Evolutionary conservation across 441 rosid genomes (phyloP), one percentile per base, ranked within the genome.

Genomic region (Jatropha multifida): DNA sequence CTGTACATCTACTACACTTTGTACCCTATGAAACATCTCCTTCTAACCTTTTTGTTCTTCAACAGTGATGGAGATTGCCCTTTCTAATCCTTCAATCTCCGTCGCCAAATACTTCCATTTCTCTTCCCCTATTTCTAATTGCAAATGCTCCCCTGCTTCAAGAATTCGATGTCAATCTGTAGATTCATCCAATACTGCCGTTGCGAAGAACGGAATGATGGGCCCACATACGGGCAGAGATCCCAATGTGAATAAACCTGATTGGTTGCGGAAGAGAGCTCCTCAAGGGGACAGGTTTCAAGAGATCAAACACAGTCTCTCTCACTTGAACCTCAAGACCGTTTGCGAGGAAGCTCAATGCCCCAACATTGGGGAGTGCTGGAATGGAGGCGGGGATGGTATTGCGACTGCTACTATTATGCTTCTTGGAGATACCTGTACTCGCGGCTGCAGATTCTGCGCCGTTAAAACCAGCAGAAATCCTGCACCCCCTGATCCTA

Each of bases 361-460:
- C 80, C 98, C 98, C 60, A 96, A 96, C 75, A 92, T 94, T 37
- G 98, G 98, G 66, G 97, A 92, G 97, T 96, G 99, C 83, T 96
- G 99, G 99, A 96, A 94, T 90, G 99, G 99, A 60, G 99, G 99
- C 68, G 93, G 88, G 37, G 99, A 94, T 78, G 99, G 98, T 68
- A 86, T 94, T 83, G 90, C 98, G 26, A 96, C 98, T 1, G 99
- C 98, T 10, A 96, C 98, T 1, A 96, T 92, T 63, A 96, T 96
- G 99, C 84, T 94, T 78, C 94, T 96, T 54, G 99, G 99, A 55
- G 99, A 96, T 77, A 94, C 97, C 51, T 96, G 98, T 83, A 96
- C 99, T 7, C 98, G 98, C 23, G 98, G 99, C 14, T 96, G 98
- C 79, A 86, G 99, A 81, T 96, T 96, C 78, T 96, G 99, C 79